Conservation (phyloP, 441 rosid genomes). For the Gossypium gossypioides region DNA sequence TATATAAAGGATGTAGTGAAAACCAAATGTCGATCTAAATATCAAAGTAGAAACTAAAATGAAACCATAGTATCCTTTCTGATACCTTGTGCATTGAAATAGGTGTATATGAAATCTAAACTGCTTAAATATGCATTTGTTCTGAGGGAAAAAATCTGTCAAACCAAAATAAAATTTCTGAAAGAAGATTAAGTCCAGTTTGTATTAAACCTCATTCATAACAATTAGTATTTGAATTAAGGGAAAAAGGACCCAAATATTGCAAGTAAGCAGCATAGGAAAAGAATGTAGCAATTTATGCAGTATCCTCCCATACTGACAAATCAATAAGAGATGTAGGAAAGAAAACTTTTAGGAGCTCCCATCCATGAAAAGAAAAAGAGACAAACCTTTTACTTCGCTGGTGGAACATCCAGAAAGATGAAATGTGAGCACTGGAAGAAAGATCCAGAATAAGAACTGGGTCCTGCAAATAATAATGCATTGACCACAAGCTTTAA, state of each 20-base stretch:
- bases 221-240: not conserved
- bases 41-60: not conserved
- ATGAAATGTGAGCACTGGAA: slow-evolving; percentile 46
- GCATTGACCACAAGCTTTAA: slow-evolving; percentile 5
- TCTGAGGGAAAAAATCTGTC: not conserved
- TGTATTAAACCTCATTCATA: not conserved
- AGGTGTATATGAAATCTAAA: not conserved
- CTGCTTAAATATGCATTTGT: not conserved
- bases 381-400: slow-evolving; percentile 92
- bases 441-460: slow-evolving; percentile 67
- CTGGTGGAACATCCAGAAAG: slow-evolving; percentile 93
- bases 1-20: not conserved
- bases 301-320: not conserved
- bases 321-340: not conserved
- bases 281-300: not conserved
- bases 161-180: not conserved
- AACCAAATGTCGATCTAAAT: not conserved
- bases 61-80: not conserved
- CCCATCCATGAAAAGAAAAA: not conserved
- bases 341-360: not conserved
- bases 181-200: not conserved
- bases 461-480: slow-evolving; percentile 56
- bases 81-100: not conserved
- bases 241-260: not conserved
- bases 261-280: not conserved